Conservation (phyloP, 2,329 filamentous ascomycete species). For the Ophiostoma ips region DNA sequence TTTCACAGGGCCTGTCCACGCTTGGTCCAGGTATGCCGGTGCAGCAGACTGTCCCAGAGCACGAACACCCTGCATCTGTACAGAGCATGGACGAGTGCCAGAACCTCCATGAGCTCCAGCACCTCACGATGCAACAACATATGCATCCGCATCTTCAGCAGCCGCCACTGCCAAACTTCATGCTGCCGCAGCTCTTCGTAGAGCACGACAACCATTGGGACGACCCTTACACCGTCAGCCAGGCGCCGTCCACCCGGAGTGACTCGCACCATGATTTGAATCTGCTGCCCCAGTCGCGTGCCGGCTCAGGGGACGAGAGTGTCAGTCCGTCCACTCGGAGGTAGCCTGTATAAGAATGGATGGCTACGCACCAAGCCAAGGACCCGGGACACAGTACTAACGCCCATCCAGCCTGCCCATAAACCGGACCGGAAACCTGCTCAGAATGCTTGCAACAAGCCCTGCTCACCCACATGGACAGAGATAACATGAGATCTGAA, state of each 20-base stretch:
- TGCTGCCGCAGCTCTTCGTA: not conserved
- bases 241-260: conserved; percentile 31
- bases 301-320: conserved; percentile 37
- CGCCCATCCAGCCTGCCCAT: conserved; percentile 29
- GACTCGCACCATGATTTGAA: conserved; percentile 35
- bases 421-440: no score
- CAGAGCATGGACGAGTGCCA: conserved; percentile 22
- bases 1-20: conserved; percentile 19
- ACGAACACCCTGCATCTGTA: conserved; percentile 10
- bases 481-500: conserved; percentile 40
- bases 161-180: not conserved
- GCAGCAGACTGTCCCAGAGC: conserved; percentile 10
- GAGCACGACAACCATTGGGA: conserved; percentile 31
- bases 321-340: conserved; percentile 16
- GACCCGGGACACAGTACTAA: conserved; percentile 35
- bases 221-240: conserved; percentile 30
- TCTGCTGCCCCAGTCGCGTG: conserved; percentile 29
- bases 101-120: not conserved
- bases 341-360: conserved; percentile 6
- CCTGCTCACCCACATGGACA: conserved; percentile 41
- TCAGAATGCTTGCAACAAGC: no score
- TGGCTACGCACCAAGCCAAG: conserved; percentile 19
- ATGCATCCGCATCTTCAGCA: not conserved
- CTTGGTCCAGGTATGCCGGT: conserved; percentile 21
- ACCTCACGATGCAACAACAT: not conserved